Base-by-base conservation (phyloP, 768 basidiomycete species). In the Candolleomyces eurysporus region DNA sequence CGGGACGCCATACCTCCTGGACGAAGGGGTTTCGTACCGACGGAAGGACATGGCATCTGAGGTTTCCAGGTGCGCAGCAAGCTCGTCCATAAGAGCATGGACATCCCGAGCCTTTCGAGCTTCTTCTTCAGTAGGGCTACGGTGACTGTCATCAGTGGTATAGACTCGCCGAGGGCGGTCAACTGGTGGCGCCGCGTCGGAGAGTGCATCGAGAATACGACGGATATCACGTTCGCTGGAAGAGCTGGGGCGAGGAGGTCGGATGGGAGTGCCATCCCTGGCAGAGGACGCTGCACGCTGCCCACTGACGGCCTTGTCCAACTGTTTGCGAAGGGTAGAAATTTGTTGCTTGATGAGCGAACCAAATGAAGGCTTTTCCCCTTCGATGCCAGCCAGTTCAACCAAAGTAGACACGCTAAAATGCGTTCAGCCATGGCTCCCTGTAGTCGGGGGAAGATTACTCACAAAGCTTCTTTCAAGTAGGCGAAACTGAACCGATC, bases 401-500 rank as follows among this genome's bases (percentile, higher is more conserved):
- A 93, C 85, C n/a, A 94, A 79, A 3, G 87, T 77, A 4, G 91
- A 88, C 17, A 93, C 86, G 68, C 91, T 92, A 64, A 13, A 58
- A 39, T 42, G 30, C 13, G 58, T 45, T 62, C 17, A 22, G 59
- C n/a, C 6, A 40, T 10, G 42, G 19, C 19, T 53, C 16, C 42
- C 26, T 32, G 53, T 21, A 32, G 16, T n/a, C 17, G 14, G 32
- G 59, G 36, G 31, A 26, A 36, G 43, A 19, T 58, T 30, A 79
- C 90, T 62, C 69, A 94, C 92, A 94, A 94, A 3, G 85, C 91
- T 73, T 94, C 93, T 71, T 96, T 94, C 67, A 95, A 77, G 72
- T 92, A 94, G 0, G 93, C 91, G 70, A 94, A 94, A 65, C 88
- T 91, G 76, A 94, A 94, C 32, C 78, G 75, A 36, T 81, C 76